phyloP scores from a whole-genome alignment of 176 grass and related monocot species.

The Musa schizocarpa region DNA sequence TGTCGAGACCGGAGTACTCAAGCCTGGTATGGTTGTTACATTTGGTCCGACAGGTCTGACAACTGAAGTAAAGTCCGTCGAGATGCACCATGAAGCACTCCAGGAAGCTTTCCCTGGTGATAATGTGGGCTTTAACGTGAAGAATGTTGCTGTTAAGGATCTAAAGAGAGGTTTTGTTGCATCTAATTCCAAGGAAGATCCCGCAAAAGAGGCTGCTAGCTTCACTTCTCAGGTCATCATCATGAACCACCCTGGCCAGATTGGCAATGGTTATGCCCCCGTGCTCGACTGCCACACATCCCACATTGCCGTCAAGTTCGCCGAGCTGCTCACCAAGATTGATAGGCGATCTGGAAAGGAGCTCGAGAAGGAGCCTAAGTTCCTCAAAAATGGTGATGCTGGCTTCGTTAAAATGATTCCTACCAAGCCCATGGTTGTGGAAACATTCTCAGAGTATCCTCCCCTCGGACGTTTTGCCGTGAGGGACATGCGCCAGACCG shows the following conservation, averaged over 20 bases:
- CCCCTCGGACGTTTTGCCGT: constrained; percentile 63
- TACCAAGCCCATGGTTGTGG: constrained; percentile 88
- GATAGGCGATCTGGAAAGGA: constrained; percentile 84
- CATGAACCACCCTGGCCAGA: constrained; percentile 93
- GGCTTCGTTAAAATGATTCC: constrained; percentile 90
- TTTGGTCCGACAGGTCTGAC: constrained; percentile 65
- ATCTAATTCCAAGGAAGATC: constrained; percentile 87
- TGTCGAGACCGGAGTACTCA: constrained; percentile 68
- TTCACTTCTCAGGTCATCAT: constrained; percentile 87
- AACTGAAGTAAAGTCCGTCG: constrained; percentile 85
- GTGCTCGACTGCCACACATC: constrained; percentile 88
- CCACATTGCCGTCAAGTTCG: constrained; percentile 87
- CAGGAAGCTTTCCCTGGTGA: constrained; percentile 66
- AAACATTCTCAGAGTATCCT: constrained; percentile 64
- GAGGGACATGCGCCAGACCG: constrained; percentile 64
- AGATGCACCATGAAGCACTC: constrained; percentile 89
- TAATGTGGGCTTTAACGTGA: constrained; percentile 73
- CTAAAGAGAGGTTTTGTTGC: constrained; percentile 66
- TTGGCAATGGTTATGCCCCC: constrained; percentile 69
- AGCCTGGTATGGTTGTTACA: constrained; percentile 76
- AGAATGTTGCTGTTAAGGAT: constrained; percentile 88
- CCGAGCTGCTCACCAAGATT: constrained; percentile 67
- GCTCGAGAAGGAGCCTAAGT: constrained; percentile 80
- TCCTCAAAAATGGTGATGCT: constrained; percentile 80
- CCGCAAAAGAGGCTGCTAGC: constrained; percentile 70